Evolutionary conservation across 371 early-diverging fungal species (phyloP), one percentile per base, ranked within the genome.

Genomic region (Mucor mucedo): DNA sequence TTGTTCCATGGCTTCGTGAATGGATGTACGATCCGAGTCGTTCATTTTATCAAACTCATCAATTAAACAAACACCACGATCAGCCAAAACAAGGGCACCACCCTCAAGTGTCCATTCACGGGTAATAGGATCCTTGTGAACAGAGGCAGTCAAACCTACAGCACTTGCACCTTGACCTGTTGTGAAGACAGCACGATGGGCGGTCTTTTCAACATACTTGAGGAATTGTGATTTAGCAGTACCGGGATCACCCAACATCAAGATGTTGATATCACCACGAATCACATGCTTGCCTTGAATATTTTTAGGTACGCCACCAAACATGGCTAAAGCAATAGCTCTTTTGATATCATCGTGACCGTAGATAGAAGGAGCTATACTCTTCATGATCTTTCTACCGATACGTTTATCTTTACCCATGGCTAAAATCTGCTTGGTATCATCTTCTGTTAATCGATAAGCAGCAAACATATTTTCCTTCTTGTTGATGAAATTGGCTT

Each of bases 1-100:
- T 76, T 99, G 99, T 80, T 99, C 99, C 99, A 99, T 99, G n/a
- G 98, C 99, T 83, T 99, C 99, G 87, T 99, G 99, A 72, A 99
- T 99, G 55, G 92, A 89, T 2, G 80, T 76, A 69, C 69, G 83
- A 58, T 67, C 67, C 39, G 62, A 21, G 63, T 99, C 99, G 66
- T 96, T 95, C 99, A 99, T 99, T 77, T 99, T 99, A 77, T 99
- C 99, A 84, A 99, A 99, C 86, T 99, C 99, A 76, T 99, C 99
- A 73, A 99, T 99, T 61, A 96, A 74, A 72, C 98, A 98, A 27
- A 99, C 91, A 53, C 99, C 99, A 64, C 93, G 90, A 80, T 99
- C 99, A 14, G 99, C 99, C 71, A 99, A 85, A 14, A 99, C 99
- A 30, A 99, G 83, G 1, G 99, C 99, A 32, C 99, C 99, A 59